These are phyloP conservation scores for Pseudogymnoascus sp. DNA, from an alignment of 2,329 filamentous ascomycete genomes.

Conservation along the genomic window DNA sequence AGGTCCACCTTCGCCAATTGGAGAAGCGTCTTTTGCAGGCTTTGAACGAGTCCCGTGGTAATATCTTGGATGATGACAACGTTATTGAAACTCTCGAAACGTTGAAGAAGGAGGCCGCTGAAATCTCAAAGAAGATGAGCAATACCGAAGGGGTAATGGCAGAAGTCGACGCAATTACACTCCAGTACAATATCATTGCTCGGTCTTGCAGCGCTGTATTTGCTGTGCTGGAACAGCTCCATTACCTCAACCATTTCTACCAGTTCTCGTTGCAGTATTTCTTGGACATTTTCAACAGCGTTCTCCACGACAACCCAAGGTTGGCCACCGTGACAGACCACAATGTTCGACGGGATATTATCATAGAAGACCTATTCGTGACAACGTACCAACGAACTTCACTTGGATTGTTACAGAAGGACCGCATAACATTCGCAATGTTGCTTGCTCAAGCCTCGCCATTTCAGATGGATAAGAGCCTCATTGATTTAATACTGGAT, in stretches of 20 bases:
- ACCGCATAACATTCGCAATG: conserved; percentile 89
- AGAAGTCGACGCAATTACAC: conserved; percentile 91
- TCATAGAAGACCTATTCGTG: conserved; percentile 84
- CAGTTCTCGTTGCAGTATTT: conserved; percentile 99
- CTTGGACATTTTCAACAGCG: conserved; percentile 90
- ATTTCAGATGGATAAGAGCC: conserved; percentile 83
- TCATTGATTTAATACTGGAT: conserved; percentile 82
- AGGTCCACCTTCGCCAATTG: conserved; percentile 89
- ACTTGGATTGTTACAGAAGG: conserved; percentile 82
- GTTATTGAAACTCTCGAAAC: conserved; percentile 97
- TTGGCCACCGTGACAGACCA: conserved; percentile 64
- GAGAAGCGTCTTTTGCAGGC: conserved; percentile 92
- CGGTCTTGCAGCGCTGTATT: conserved; percentile 95
- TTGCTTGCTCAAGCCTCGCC: conserved; percentile 92
- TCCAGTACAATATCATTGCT: conserved; percentile 88
- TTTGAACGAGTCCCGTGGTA: conserved; percentile 92
- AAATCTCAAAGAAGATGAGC: conserved; percentile 91
- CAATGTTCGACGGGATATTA: conserved; percentile 74
- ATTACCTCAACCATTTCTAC: conserved; percentile 98
- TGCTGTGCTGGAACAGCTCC: conserved; percentile 89
- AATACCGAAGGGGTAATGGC: conserved; percentile 98
- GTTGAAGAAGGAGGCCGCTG: conserved; percentile 91
- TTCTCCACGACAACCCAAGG: conserved; percentile 71
- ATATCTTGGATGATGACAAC: conserved; percentile 95
- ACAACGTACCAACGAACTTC: conserved; percentile 91